These are phyloP conservation scores for Sugiyamaella marilandica DNA, from an alignment of 805 yeast species.

Conservation along the genomic window DNA sequence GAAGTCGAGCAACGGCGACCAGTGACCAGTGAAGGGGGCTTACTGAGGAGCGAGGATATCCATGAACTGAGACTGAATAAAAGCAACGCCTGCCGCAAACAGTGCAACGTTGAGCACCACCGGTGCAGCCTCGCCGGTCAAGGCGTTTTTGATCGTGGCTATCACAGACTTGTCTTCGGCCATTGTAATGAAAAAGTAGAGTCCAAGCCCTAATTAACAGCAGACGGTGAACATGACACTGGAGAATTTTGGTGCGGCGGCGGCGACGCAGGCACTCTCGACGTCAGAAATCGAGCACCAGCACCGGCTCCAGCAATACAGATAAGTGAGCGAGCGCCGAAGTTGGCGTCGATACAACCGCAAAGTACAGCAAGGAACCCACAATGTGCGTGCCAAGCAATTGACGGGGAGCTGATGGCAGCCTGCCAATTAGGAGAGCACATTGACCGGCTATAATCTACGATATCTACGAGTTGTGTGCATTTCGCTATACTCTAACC, in stretches of 20 bases:
- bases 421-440: too few relatives aligned
- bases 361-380: too few relatives aligned
- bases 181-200: conserved; percentile 9
- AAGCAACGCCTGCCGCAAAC: conserved; percentile 33
- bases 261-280: too few relatives aligned
- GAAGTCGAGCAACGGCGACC: too few relatives aligned
- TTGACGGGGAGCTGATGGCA: too few relatives aligned
- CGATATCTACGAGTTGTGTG: too few relatives aligned
- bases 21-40: conserved; percentile 2
- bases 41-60: conserved; percentile 38
- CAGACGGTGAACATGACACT: background rate
- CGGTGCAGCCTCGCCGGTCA: conserved; percentile 21
- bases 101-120: conserved; percentile 25
- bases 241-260: too few relatives aligned
- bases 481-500: background rate
- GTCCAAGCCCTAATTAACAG: background rate
- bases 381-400: too few relatives aligned
- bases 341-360: background rate
- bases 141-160: conserved; percentile 8
- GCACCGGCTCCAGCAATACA: too few relatives aligned
- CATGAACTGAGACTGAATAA: conserved; percentile 36
- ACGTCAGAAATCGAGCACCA: too few relatives aligned
- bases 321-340: background rate
- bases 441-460: too few relatives aligned
- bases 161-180: conserved; percentile 18